phyloP scores from a whole-genome alignment of 257 asterid genomes.

The Jasminum sambac region DNA sequence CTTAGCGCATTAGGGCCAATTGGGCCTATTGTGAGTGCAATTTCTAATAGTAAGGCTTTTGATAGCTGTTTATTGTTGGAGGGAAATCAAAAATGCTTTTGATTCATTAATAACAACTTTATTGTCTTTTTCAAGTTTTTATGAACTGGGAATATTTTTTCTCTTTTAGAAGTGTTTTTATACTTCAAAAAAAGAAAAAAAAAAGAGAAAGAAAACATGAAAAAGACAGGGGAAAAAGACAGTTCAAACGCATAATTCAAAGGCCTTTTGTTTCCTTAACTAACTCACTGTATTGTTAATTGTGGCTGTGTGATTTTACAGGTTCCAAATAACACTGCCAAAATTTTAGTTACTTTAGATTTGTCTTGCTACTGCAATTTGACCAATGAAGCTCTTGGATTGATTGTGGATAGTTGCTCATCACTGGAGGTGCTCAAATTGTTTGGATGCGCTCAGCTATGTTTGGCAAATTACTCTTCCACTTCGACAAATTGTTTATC shows the following conservation, averaged over 20 bases:
- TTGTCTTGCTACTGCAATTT: conserved; percentile 86
- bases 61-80: no score
- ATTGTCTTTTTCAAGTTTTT: no score
- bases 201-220: no score
- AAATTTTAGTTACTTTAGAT: conserved; percentile 58
- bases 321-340: conserved; percentile 78
- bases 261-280: neutral
- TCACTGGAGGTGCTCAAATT: conserved; percentile 68
- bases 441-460: conserved; percentile 93
- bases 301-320: conserved; percentile 32
- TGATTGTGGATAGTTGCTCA: conserved; percentile 77
- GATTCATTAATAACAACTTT: no score
- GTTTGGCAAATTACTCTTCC: neutral
- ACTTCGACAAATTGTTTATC: neutral
- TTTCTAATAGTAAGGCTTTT: no score
- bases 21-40: no score
- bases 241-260: neutral
- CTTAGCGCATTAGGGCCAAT: neutral
- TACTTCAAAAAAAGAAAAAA: no score
- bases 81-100: no score
- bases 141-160: no score
- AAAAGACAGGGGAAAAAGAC: no score
- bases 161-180: no score
- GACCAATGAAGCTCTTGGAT: conserved; percentile 80
- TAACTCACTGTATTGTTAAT: neutral